Evolutionary conservation across 176 grass and related monocot species (phyloP).

Genomic region (Elymus sibiricus): DNA sequence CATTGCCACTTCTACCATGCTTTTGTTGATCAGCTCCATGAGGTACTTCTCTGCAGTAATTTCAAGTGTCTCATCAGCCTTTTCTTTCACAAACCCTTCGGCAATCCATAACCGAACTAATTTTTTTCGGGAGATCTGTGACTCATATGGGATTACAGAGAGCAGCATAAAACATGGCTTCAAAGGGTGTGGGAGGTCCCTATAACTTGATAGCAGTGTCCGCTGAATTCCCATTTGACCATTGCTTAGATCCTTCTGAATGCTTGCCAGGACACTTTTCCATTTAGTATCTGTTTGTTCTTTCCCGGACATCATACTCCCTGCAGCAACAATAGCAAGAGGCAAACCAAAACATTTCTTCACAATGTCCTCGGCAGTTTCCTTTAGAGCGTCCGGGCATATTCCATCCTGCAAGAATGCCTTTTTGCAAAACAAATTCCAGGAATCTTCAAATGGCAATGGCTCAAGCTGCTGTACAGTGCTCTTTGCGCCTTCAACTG

Average conservation of each 20-base stretch:
- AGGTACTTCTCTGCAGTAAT: slow-evolving; percentile 48
- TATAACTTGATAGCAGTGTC: slow-evolving; percentile 34
- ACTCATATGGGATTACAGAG: slow-evolving; percentile 34
- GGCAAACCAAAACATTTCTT: slow-evolving; percentile 46
- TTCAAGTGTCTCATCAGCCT: slow-evolving; percentile 34
- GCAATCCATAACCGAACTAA: slow-evolving; percentile 43
- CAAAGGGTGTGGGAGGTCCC: slow-evolving; percentile 32
- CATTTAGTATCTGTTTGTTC: slow-evolving; percentile 16
- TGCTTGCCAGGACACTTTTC: slow-evolving; percentile 27
- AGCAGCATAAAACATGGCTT: slow-evolving; percentile 47
- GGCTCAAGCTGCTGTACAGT: slow-evolving; percentile 22
- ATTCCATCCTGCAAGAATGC: slow-evolving; percentile 23
- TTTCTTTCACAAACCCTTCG: slow-evolving; percentile 47
- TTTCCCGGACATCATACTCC: slow-evolving; percentile 39
- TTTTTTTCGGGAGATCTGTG: slow-evolving; percentile 34
- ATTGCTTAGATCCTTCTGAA: slow-evolving; percentile 26
- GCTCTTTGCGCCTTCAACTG: neutral
- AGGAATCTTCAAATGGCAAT: slow-evolving; percentile 30
- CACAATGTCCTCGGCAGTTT: slow-evolving; percentile 34
- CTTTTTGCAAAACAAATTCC: slow-evolving; percentile 34
- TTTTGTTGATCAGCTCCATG: slow-evolving; percentile 42
- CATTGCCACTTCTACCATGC: slow-evolving; percentile 23
- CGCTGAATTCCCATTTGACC: slow-evolving; percentile 23
- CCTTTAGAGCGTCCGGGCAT: slow-evolving; percentile 22
- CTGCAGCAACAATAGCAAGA: slow-evolving; percentile 35